phyloP scores from a whole-genome alignment of 2,329 filamentous ascomycete species.

The Pleoardoris graminearum region DNA sequence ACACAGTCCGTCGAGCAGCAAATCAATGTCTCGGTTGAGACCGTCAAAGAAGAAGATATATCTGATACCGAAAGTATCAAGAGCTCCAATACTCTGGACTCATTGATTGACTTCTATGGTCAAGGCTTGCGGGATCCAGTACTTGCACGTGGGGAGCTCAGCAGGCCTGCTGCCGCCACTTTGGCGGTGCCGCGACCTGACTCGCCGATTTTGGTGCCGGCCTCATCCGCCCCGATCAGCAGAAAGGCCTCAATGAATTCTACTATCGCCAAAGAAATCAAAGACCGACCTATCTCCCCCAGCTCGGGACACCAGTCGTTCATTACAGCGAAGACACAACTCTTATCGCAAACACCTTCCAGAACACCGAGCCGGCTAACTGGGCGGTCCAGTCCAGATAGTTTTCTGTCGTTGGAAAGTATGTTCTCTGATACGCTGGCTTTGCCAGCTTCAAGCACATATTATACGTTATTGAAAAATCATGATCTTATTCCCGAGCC shows the following conservation, averaged over 20 bases:
- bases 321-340: slow-evolving; percentile 1
- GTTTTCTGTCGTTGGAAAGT: slow-evolving; percentile 2
- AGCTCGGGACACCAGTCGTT: slow-evolving; percentile 6
- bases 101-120: slow-evolving; percentile 1
- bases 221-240: background rate
- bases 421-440: background rate
- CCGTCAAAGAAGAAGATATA: background rate
- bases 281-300: background rate
- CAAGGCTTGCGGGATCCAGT: background rate
- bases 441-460: background rate
- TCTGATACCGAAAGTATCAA: slow-evolving; percentile 7
- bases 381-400: slow-evolving; percentile 1
- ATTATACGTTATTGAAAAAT: slow-evolving; percentile 4
- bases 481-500: slow-evolving; percentile 8
- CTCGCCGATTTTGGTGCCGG: background rate
- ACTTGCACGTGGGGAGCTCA: background rate
- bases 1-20: no score
- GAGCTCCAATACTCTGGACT: slow-evolving; percentile 1
- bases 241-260: background rate
- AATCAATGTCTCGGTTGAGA: background rate
- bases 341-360: background rate
- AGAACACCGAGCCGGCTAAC: background rate
- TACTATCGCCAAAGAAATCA: background rate
- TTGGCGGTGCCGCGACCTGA: background rate
- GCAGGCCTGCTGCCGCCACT: background rate